Percentiles rank a stretch among this genome's conserved stretches.
phyloP scores from a whole-genome alignment of 108 stramenopile species.

The Cyclostephanos invisitatus region DNA sequence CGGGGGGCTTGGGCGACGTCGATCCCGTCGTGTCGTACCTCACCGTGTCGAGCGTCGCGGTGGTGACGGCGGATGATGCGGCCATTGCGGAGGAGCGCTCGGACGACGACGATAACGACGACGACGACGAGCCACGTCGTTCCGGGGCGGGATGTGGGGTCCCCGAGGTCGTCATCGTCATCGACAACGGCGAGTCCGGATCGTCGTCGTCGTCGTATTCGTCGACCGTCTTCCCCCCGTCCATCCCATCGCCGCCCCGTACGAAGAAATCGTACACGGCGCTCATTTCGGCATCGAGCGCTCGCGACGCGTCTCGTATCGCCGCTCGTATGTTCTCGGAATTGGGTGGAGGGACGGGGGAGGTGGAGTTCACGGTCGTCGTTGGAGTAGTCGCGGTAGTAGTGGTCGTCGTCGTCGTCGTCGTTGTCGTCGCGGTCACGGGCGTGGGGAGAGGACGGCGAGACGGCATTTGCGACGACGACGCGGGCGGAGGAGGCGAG shows the following conservation, averaged over 20 bases:
- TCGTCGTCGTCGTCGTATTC: not conserved
- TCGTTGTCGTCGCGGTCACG: not conserved
- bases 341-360: constrained; percentile 7
- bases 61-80: not conserved
- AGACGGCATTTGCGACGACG: not conserved
- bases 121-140: too few relatives aligned
- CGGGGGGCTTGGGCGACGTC: not conserved
- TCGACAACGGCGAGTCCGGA: not conserved
- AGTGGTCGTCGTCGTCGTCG: not conserved
- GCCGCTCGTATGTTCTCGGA: constrained; percentile 1
- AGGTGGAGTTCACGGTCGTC: not conserved
- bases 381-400: too few relatives aligned
- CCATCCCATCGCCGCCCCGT: not conserved
- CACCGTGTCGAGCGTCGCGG: not conserved
- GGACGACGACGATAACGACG: too few relatives aligned
- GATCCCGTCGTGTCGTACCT: not conserved
- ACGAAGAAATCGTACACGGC: constrained; percentile 4
- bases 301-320: not conserved
- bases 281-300: constrained; percentile 1
- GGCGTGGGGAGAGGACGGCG: too few relatives aligned
- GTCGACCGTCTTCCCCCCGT: too few relatives aligned
- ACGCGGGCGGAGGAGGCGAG: constrained; percentile 2
- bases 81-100: too few relatives aligned
- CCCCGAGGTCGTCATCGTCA: too few relatives aligned
- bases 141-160: too few relatives aligned